phyloP scores from a whole-genome alignment of 768 basidiomycete species.

The Candolleomyces efflorescens region DNA sequence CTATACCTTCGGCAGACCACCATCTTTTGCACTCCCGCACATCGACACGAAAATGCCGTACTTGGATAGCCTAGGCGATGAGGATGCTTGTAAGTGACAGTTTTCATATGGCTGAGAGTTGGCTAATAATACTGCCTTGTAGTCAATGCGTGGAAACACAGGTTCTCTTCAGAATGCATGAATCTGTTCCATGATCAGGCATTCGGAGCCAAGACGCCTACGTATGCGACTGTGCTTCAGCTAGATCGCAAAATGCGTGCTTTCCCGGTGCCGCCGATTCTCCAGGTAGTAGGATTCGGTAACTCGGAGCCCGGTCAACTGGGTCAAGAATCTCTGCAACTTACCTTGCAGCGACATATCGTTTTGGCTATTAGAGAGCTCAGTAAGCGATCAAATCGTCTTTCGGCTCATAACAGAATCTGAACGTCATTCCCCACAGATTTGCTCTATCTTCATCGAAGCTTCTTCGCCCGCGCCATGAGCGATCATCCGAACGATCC shows the following conservation, averaged over 20 bases:
- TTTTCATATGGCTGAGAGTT: neutral
- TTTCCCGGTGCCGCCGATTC: constrained; percentile 59
- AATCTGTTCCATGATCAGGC: constrained; percentile 67
- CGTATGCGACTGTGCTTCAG: constrained; percentile 63
- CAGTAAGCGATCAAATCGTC: constrained; percentile 38
- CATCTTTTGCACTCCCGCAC: constrained; percentile 63
- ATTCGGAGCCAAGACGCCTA: constrained; percentile 65
- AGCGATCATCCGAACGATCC: constrained; percentile 73
- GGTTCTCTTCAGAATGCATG: constrained; percentile 66
- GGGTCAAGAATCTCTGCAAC: constrained; percentile 37
- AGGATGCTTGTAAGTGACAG: constrained; percentile 54
- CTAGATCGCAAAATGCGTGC: constrained; percentile 63
- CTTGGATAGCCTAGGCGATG: constrained; percentile 43
- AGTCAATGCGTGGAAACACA: constrained; percentile 71
- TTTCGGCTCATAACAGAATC: neutral
- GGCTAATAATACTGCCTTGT: neutral
- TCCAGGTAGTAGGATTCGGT: constrained; percentile 69
- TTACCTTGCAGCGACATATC: constrained; percentile 63
- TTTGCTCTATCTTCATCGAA: constrained; percentile 66
- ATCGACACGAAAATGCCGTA: constrained; percentile 64
- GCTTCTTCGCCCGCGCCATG: constrained; percentile 70
- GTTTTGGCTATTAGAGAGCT: constrained; percentile 66
- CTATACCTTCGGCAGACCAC: constrained; percentile 65
- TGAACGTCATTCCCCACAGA: constrained; percentile 34
- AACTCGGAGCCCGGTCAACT: constrained; percentile 31